Evolutionary conservation across 331 rosid species (phyloP).

Genomic region (Pyracantha coccinea): DNA sequence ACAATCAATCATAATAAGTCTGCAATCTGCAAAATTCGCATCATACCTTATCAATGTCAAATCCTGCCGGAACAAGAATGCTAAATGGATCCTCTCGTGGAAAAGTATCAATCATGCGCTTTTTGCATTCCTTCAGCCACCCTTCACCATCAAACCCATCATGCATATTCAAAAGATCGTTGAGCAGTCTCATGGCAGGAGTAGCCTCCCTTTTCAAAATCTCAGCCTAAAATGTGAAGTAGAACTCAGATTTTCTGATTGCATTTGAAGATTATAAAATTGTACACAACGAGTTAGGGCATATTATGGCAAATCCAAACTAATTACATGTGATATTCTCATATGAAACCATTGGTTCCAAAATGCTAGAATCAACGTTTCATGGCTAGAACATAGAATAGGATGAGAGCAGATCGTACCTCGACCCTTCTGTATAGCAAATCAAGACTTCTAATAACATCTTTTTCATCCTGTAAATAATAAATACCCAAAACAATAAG

Average conservation of each 20-base stretch:
- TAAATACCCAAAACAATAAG: conserved; percentile 7
- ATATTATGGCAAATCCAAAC: neutral
- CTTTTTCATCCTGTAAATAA: conserved; percentile 80
- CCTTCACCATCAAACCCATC: conserved; percentile 56
- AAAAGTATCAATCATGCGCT: conserved; percentile 53
- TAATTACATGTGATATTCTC: conserved; percentile 4
- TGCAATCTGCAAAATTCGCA: neutral
- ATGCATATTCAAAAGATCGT: conserved; percentile 77
- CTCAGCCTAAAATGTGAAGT: conserved; percentile 47
- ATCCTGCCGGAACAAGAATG: conserved; percentile 81
- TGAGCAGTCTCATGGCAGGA: conserved; percentile 86
- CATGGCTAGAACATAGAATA: neutral
- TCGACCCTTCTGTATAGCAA: conserved; percentile 86
- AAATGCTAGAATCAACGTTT: neutral
- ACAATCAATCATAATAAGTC: neutral
- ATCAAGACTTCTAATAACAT: conserved; percentile 85
- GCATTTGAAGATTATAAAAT: neutral
- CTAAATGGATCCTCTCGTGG: conserved; percentile 94
- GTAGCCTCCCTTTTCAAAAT: conserved; percentile 82
- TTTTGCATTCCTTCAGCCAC: conserved; percentile 81
- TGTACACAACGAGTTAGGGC: neutral
- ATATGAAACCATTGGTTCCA: conserved; percentile 4
- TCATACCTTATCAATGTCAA: conserved; percentile 74
- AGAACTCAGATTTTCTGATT: too few relatives aligned
- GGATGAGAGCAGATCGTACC: conserved; percentile 35